Percentiles rank a stretch among this genome's conserved stretches.
Evolutionary conservation across 2,329 filamentous ascomycete genomes (phyloP).

Genomic region (Ampelomyces quisqualis): DNA sequence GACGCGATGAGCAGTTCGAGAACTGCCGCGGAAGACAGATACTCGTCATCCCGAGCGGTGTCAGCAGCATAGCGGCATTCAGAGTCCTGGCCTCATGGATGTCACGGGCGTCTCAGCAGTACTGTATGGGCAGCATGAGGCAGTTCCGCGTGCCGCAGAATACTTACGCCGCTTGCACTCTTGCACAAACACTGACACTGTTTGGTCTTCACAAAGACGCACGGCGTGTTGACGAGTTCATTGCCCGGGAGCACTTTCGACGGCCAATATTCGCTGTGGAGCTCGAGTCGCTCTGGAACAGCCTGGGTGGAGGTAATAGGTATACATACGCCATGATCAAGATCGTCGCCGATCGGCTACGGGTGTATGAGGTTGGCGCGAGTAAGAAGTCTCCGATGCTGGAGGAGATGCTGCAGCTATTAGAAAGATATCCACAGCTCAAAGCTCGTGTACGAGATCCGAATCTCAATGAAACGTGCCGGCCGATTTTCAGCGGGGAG

Average conservation of each 20-base stretch:
- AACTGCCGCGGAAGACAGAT: constrained; percentile 10
- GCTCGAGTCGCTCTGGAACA: constrained; percentile 23
- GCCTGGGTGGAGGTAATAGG: constrained; percentile 16
- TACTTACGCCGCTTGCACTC: constrained; percentile 23
- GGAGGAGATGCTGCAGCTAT: constrained; percentile 3
- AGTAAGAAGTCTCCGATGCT: constrained; percentile 2
- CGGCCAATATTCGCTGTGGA: constrained; percentile 19
- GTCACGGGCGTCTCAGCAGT: constrained; percentile 18
- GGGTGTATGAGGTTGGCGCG: constrained; percentile 1
- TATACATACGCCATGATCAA: constrained; percentile 24
- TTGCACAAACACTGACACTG: constrained; percentile 20
- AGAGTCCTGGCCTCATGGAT: constrained; percentile 27
- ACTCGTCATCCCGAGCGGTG: constrained; percentile 13
- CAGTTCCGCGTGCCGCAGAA: constrained; percentile 19
- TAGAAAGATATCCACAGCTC: constrained; percentile 3
- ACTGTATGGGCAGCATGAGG: constrained; percentile 12
- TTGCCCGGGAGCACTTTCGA: constrained; percentile 12
- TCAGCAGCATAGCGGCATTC: constrained; percentile 13
- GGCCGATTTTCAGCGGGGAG: constrained; percentile 10
- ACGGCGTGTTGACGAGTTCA: constrained; percentile 15
- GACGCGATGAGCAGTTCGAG: constrained; percentile 11
- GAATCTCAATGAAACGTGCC: constrained; percentile 11
- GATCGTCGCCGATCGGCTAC: constrained; percentile 6
- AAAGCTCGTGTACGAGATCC: constrained; percentile 11
- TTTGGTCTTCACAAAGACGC: constrained; percentile 24